Base-by-base conservation (phyloP, 2,329 filamentous ascomycete species). In the Dissoconium aciculare region DNA sequence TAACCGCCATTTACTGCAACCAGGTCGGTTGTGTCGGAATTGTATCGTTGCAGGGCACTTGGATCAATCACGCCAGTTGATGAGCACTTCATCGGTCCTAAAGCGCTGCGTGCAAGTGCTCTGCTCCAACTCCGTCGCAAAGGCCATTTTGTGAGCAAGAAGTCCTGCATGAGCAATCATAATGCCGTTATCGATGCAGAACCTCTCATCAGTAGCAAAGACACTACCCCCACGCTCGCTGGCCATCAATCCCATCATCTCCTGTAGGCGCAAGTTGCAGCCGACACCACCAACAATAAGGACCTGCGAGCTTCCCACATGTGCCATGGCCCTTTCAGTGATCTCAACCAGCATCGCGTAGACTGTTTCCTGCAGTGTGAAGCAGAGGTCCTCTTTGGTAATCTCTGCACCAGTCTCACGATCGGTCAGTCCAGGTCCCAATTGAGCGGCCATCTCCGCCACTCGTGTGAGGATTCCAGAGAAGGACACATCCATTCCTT, bases 181-280 rank as follows among this genome's bases (percentile, higher is more conserved):
- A 52, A 98, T 95, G 28, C 89, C 89, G 49, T 98, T 98, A 57
- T 98, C 89, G 46, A 98, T 98, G 54, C 89, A 98, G 55, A 93
- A 98, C 27, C 89, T 68, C 63, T 98, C 89, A 53, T 98, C 89
- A 0, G 87, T 95, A 14, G 89, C 85, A 58, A 80, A 94, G 3
- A 95, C 82, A 47, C 74, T 85, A 3, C 89, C 89, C 31, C 84
- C 82, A 21, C 89, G 65, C 54, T 93, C 85, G 26, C 64, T 65
- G 11, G 85, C 87, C 89, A 98, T 98, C 27, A 78, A 65, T 11
- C 82, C 85, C 89, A 98, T 98, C 89, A 98, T 98, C 48, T 92
- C 74, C 62, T 98, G 89, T 43, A 98, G 54, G 3, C 89, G 70
- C 60, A 92, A 78, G 53, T 98, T 98, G 54, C 82, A 93, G 3